These are phyloP conservation scores for Acanthamoeba castellanii DNA, from an alignment of 208 protist species.

Conservation along the genomic window DNA sequence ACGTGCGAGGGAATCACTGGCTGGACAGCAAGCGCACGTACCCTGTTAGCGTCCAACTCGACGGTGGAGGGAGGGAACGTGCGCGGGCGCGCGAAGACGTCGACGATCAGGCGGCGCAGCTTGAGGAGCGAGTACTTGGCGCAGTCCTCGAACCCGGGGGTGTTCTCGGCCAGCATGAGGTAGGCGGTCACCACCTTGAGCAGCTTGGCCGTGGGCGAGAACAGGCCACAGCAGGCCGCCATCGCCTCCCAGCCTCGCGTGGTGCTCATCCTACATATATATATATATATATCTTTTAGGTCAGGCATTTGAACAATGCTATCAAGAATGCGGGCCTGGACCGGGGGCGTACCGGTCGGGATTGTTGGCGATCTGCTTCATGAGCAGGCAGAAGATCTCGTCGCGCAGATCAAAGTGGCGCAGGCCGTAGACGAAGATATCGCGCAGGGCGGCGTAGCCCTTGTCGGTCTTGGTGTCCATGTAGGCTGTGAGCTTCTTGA, in stretches of 20 bases:
- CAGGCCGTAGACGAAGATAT: conserved; percentile 50
- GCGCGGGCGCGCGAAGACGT: conserved; percentile 14
- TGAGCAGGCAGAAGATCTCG: conserved; percentile 68
- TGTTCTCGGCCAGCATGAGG: conserved; percentile 20
- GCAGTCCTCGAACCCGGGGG: background rate
- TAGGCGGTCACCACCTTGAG: conserved; percentile 40
- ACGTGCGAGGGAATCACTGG: background rate
- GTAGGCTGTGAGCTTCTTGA: conserved; percentile 33
- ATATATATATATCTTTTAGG: too few relatives aligned
- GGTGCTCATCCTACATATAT: background rate
- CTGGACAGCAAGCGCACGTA: background rate
- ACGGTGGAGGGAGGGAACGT: conserved; percentile 20
- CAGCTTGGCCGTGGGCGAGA: conserved; percentile 47
- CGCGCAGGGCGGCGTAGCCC: background rate
- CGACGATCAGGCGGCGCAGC: conserved; percentile 36
- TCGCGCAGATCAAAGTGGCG: conserved; percentile 57
- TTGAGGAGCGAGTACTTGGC: background rate
- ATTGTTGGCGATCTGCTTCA: conserved; percentile 68
- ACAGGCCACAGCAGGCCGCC: conserved; percentile 55
- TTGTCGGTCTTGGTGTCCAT: conserved; percentile 59
- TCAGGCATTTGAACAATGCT: too few relatives aligned
- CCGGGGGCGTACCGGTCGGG: background rate
- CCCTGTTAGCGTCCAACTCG: conserved; percentile 39
- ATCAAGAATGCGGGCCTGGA: too few relatives aligned
- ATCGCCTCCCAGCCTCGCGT: conserved; percentile 55